Percentiles rank a stretch among this genome's conserved stretches.
phyloP scores from a whole-genome alignment of 805 yeast species.

The Saccharomycopsis sp. region DNA sequence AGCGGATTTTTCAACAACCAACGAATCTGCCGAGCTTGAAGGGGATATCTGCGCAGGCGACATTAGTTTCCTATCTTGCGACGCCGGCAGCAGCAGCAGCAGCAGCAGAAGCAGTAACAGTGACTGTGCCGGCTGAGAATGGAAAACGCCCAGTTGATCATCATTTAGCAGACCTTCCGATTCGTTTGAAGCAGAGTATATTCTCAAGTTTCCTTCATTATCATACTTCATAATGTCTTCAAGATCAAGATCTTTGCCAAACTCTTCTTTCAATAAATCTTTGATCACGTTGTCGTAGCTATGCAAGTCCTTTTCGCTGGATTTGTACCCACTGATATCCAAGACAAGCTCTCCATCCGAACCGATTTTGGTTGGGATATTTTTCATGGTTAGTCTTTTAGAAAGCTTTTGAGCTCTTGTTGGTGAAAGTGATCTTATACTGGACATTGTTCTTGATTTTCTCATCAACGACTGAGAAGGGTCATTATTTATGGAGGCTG shows the following conservation, averaged over 20 bases:
- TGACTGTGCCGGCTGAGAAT: too few relatives aligned
- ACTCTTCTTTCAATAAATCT: slow-evolving; percentile 67
- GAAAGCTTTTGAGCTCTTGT: slow-evolving; percentile 51
- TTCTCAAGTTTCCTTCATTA: slow-evolving; percentile 57
- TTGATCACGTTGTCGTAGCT: slow-evolving; percentile 69
- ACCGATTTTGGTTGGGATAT: slow-evolving; percentile 82
- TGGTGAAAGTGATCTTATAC: slow-evolving; percentile 18
- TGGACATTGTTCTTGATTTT: slow-evolving; percentile 16
- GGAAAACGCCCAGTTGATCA: too few relatives aligned
- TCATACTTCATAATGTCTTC: slow-evolving; percentile 45
- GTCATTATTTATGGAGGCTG: neutral
- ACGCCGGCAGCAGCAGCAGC: too few relatives aligned
- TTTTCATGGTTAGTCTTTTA: slow-evolving; percentile 52
- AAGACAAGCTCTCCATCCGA: slow-evolving; percentile 82
- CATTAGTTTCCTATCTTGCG: neutral
- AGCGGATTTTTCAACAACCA: neutral
- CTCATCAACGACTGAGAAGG: slow-evolving; percentile 9
- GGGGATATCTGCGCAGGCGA: neutral
- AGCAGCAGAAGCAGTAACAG: too few relatives aligned
- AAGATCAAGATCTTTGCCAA: slow-evolving; percentile 44
- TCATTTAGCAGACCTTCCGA: too few relatives aligned
- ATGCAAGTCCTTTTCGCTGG: slow-evolving; percentile 67
- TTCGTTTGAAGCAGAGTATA: slow-evolving; percentile 26
- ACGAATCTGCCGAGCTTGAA: neutral
- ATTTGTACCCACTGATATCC: slow-evolving; percentile 94